A percentile compares a stretch with the other conserved stretches of the same genome.
phyloP scores from a whole-genome alignment of 2,329 filamentous ascomycete species.

The Sporothrix pseudoabietina region DNA sequence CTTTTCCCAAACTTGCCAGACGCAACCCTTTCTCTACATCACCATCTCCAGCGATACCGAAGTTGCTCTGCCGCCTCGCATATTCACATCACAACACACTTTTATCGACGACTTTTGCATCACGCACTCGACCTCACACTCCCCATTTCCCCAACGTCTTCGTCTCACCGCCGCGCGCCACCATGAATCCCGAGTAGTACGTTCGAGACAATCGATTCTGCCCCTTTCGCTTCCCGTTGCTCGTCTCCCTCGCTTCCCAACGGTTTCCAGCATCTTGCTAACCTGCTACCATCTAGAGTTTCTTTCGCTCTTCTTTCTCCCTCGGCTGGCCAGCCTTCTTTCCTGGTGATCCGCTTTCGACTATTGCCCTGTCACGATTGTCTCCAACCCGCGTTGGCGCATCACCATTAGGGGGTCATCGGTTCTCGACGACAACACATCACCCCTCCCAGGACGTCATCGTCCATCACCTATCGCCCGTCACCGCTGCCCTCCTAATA shows the following conservation, averaged over 20 bases:
- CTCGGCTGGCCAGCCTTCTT: not conserved
- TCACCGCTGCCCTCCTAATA: not conserved
- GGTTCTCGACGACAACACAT: not conserved
- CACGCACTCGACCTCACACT: not conserved
- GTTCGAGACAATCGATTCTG: slow-evolving; percentile 30
- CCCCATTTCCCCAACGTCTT: not conserved
- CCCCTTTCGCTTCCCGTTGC: slow-evolving; percentile 29
- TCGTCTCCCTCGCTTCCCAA: not conserved
- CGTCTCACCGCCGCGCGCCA: slow-evolving; percentile 47
- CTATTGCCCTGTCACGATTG: not conserved
- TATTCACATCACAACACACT: not conserved
- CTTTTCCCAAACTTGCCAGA: slow-evolving; percentile 9
- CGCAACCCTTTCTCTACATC: not conserved
- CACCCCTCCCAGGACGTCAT: not conserved
- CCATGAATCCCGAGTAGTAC: slow-evolving; percentile 92
- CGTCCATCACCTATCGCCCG: not conserved
- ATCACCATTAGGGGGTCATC: not conserved
- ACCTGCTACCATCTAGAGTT: slow-evolving; percentile 26
- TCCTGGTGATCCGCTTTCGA: not conserved
- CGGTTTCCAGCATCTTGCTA: not conserved
- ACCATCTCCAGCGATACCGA: slow-evolving; percentile 20
- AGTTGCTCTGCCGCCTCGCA: not conserved
- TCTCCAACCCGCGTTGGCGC: not conserved
- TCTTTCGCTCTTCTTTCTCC: not conserved
- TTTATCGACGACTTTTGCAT: not conserved